Percentiles rank a stretch among this genome's conserved stretches.
phyloP scores from a whole-genome alignment of 805 yeast species.

The Metschnikowia gelsemii region DNA sequence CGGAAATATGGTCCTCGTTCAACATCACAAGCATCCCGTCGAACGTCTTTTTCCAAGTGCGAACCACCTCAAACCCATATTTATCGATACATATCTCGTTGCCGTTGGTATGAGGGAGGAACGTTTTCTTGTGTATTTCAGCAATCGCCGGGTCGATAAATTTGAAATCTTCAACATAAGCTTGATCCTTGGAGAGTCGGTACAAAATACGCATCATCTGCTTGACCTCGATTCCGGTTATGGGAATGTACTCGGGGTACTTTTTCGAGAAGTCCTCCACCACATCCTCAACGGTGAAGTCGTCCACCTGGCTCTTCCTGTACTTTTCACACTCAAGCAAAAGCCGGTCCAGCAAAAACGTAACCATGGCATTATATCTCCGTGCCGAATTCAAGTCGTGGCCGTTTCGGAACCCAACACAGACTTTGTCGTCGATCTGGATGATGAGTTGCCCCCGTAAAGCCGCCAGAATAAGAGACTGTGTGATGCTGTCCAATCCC shows the following conservation, averaged over 20 bases:
- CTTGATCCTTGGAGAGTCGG: conserved; percentile 28
- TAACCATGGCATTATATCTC: conserved; percentile 20
- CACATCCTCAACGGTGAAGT: conserved; percentile 5
- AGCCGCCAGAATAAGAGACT: too few species aligned
- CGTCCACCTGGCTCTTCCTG: neutral
- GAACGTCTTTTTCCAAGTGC: conserved; percentile 8
- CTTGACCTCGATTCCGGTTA: conserved; percentile 29
- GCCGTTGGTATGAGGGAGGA: conserved; percentile 1
- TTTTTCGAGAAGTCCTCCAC: conserved; percentile 21
- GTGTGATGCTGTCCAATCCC: neutral
- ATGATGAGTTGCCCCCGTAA: neutral
- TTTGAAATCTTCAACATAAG: conserved; percentile 28
- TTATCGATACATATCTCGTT: conserved; percentile 32
- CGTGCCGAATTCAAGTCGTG: conserved; percentile 18
- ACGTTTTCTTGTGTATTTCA: conserved; percentile 15
- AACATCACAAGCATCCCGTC: conserved; percentile 1
- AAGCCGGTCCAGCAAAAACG: conserved; percentile 27
- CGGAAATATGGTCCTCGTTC: conserved; percentile 2
- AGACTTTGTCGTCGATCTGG: neutral
- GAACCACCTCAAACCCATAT: conserved; percentile 22
- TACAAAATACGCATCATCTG: conserved; percentile 28
- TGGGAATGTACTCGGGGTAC: conserved; percentile 23
- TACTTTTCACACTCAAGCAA: conserved; percentile 24
- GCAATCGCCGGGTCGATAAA: conserved; percentile 28
- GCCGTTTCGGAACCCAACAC: conserved; percentile 2